Percentiles rank a stretch among this genome's conserved stretches.
phyloP scores from a whole-genome alignment of 371 early-diverging fungal genomes.

The Funneliformis caledonium region DNA sequence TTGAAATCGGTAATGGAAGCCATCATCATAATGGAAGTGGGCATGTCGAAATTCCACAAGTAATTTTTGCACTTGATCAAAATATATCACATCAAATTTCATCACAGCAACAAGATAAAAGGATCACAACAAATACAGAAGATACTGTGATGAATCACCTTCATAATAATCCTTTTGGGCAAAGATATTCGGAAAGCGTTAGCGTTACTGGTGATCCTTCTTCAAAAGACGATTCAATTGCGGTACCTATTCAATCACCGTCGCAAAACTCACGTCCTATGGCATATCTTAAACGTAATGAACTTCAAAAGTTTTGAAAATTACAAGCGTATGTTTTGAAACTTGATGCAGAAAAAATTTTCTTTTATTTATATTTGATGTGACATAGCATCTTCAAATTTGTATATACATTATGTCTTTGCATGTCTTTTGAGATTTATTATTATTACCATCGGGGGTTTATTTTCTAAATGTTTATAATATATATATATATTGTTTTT shows the following conservation, averaged over 20 bases:
- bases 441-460: neutral
- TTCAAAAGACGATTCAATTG: neutral
- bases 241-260: neutral
- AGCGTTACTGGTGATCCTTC: neutral
- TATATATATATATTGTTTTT: no score
- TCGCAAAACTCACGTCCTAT: neutral
- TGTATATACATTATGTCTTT: slow-evolving; percentile 14
- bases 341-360: neutral
- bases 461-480: no score
- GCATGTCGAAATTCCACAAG: neutral
- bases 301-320: neutral
- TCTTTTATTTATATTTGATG: neutral
- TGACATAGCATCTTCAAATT: slow-evolving; percentile 7
- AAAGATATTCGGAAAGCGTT: slow-evolving; percentile 3
- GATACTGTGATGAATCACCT: slow-evolving; percentile 2
- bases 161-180: neutral
- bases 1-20: neutral
- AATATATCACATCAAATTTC: neutral
- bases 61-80: slow-evolving; percentile 9
- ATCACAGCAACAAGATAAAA: neutral
- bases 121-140: neutral
- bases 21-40: neutral
- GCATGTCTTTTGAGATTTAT: neutral
- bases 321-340: neutral
- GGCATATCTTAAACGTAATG: neutral